Evolutionary conservation across 1,284 basidiomycete species (phyloP).

Genomic region (Cutaneotrichosporon mucoides): DNA sequence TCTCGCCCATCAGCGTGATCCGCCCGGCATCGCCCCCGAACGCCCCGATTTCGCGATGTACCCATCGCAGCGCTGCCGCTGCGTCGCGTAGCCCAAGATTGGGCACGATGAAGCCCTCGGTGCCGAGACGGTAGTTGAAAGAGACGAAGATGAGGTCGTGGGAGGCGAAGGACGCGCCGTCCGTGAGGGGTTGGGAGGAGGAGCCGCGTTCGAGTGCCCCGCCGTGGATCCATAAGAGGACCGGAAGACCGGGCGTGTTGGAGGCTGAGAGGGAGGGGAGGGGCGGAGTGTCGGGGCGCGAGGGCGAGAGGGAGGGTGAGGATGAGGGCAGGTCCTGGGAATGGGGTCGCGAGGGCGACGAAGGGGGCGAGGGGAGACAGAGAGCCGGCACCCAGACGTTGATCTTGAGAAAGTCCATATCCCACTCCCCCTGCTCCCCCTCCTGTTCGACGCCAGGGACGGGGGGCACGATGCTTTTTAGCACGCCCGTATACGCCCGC

Average conservation of each 20-base stretch:
- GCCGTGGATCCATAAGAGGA: conserved; percentile 14
- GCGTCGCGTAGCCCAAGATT: conserved; percentile 51
- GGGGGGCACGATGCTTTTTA: background rate
- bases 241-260: background rate
- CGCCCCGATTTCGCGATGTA: conserved; percentile 50
- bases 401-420: conserved; percentile 40
- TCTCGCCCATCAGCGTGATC: conserved; percentile 48
- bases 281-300: background rate
- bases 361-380: conserved; percentile 6
- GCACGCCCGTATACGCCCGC: background rate
- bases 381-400: conserved; percentile 41
- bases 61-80: conserved; percentile 52
- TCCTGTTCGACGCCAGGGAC: background rate
- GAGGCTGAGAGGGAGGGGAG: no score
- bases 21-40: conserved; percentile 53
- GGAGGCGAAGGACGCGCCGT: background rate
- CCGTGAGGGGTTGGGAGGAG: background rate
- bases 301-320: no score
- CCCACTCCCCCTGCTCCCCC: conserved; percentile 35
- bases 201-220: conserved; percentile 24
- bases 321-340: conserved; percentile 39
- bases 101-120: conserved; percentile 49
- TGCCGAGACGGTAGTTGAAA: conserved; percentile 52
- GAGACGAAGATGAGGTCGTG: conserved; percentile 45
- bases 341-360: conserved; percentile 4